A percentile compares a stretch with the other conserved stretches of the same genome.
phyloP scores from a whole-genome alignment of 495 filamentous ascomycete species.

The Podospora pseudocomata region DNA sequence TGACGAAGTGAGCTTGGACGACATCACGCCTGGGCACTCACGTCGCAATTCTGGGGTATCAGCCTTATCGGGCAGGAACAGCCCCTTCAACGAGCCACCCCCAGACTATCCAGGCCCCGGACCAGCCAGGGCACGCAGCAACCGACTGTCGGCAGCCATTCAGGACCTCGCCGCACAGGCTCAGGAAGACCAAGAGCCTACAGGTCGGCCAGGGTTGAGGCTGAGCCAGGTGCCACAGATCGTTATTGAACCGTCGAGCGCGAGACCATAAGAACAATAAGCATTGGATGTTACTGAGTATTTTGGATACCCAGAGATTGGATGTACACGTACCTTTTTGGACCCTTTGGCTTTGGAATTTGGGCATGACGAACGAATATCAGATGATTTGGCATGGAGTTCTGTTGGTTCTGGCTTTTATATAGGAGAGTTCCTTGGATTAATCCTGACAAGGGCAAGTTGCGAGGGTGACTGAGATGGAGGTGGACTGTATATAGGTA shows the following conservation, averaged over 20 bases:
- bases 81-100: slow-evolving; percentile 43
- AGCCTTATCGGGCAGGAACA: slow-evolving; percentile 35
- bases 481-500: neutral
- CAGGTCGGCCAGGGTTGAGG: slow-evolving; percentile 41
- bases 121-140: slow-evolving; percentile 24
- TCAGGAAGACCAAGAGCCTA: slow-evolving; percentile 17
- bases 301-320: neutral
- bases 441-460: too few species aligned
- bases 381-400: neutral
- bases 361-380: neutral
- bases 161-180: slow-evolving; percentile 24
- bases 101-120: slow-evolving; percentile 46
- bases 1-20: slow-evolving; percentile 52
- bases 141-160: slow-evolving; percentile 34
- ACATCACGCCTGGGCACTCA: slow-evolving; percentile 33
- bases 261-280: slow-evolving; percentile 26
- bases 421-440: neutral
- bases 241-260: slow-evolving; percentile 51
- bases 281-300: neutral
- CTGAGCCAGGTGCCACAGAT: slow-evolving; percentile 47
- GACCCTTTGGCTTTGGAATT: neutral
- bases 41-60: slow-evolving; percentile 28
- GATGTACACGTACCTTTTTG: neutral
- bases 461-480: too few species aligned
- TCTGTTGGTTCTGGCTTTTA: neutral